phyloP scores from a whole-genome alignment of 169 alveolate species.

The Eimeria praecox region DNA sequence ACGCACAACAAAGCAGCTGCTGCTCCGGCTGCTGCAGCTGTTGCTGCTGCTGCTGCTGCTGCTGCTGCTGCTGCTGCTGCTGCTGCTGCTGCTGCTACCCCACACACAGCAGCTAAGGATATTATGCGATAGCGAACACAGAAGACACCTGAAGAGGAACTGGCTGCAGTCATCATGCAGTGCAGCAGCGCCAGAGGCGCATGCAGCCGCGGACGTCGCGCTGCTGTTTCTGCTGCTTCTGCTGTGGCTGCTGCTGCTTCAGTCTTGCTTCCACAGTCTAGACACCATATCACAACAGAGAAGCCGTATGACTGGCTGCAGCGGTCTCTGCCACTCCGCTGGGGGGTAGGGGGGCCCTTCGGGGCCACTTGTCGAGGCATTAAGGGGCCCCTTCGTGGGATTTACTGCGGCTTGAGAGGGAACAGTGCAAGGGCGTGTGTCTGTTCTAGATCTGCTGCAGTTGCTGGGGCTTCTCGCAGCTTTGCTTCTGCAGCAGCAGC shows the following conservation, averaged over 20 bases:
- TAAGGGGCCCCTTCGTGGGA: background rate
- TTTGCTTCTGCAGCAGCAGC: conserved; percentile 47
- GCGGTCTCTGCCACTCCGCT: background rate
- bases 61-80: background rate
- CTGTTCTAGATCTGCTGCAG: background rate
- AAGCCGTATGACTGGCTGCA: background rate
- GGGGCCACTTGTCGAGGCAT: background rate
- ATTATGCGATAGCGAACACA: background rate
- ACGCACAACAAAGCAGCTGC: background rate
- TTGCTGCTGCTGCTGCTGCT: background rate
- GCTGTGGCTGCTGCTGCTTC: conserved; percentile 44
- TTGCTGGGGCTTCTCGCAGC: background rate
- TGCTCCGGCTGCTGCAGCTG: conserved; percentile 21
- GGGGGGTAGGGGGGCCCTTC: conserved; percentile 1
- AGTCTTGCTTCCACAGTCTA: background rate
- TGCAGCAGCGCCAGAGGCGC: conserved; percentile 56
- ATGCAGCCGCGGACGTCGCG: conserved; percentile 24
- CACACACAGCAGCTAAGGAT: background rate
- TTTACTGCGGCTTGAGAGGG: background rate
- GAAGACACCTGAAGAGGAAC: background rate
- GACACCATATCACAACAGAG: background rate
- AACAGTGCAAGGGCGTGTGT: background rate
- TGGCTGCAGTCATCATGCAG: conserved; percentile 29
- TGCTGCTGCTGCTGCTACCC: conserved; percentile 24
- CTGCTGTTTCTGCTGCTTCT: conserved; percentile 7